These are phyloP conservation scores for Suillus alpinus DNA, from an alignment of 768 basidiomycete genomes.

Conservation along the genomic window DNA sequence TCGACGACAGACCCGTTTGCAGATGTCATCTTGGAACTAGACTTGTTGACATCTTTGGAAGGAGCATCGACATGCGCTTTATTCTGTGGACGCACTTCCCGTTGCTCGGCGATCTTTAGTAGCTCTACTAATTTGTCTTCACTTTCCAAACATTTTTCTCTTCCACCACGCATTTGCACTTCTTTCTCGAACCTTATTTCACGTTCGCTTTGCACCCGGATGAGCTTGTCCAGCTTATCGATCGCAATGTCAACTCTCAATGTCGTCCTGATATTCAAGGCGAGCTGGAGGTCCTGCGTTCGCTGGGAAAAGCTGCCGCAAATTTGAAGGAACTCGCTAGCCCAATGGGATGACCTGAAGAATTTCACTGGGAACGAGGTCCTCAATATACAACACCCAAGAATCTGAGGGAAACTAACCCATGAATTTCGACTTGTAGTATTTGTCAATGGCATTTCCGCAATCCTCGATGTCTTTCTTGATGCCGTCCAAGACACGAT, in stretches of 20 bases:
- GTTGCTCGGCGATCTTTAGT: not conserved
- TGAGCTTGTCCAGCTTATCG: not conserved
- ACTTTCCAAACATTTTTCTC: slow-evolving; percentile 26
- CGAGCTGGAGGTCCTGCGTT: slow-evolving; percentile 33
- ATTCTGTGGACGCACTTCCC: not conserved
- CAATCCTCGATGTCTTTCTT: slow-evolving; percentile 42
- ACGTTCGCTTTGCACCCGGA: slow-evolving; percentile 18
- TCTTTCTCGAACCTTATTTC: slow-evolving; percentile 20
- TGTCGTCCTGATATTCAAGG: slow-evolving; percentile 37
- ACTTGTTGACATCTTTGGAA: not conserved
- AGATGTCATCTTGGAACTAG: not conserved
- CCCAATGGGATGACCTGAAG: slow-evolving; percentile 34
- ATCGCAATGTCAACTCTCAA: slow-evolving; percentile 33
- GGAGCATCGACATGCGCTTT: not conserved
- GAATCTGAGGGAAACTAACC: slow-evolving; percentile 21
- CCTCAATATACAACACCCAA: not conserved
- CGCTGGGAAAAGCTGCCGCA: slow-evolving; percentile 33
- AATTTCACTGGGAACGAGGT: slow-evolving; percentile 25
- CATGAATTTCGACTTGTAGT: slow-evolving; percentile 42
- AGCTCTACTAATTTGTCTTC: not conserved
- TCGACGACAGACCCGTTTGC: not conserved
- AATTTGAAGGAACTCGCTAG: slow-evolving; percentile 34
- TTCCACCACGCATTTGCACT: slow-evolving; percentile 27
- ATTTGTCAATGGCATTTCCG: slow-evolving; percentile 44
- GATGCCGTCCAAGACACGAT: slow-evolving; percentile 28